Conservation (phyloP, 257 asterid genomes). For the Jasminum sambac region DNA sequence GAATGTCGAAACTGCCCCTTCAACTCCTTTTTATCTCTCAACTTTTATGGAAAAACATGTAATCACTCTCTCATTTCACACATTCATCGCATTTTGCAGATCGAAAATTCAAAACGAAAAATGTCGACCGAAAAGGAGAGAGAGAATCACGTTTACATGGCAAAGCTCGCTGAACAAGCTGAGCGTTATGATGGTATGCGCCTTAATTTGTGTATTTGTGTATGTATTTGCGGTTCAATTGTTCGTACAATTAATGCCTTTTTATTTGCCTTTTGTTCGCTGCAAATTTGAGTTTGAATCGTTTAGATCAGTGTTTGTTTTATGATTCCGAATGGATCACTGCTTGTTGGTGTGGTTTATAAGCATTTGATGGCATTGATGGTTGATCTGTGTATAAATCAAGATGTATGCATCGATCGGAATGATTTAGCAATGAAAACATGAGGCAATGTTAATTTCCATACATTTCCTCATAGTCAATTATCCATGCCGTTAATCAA, state of each 20-base stretch:
- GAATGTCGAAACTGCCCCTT: conserved; percentile 29
- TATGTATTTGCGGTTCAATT: not conserved
- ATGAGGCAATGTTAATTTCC: not conserved
- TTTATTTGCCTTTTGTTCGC: not conserved
- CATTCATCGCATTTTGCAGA: conserved; percentile 26
- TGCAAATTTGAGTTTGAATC: conserved; percentile 22
- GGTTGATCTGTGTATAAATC: not conserved
- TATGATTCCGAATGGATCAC: conserved; percentile 26
- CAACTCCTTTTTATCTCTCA: conserved; percentile 16
- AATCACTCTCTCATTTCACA: conserved; percentile 18
- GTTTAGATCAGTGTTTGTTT: conserved; percentile 6
- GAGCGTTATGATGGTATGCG: conserved; percentile 81
- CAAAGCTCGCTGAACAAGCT: conserved; percentile 88
- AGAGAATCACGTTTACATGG: conserved; percentile 77
- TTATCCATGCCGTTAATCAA: no score
- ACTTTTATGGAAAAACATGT: not conserved
- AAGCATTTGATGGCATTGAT: not conserved
- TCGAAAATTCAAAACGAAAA: conserved; percentile 10
- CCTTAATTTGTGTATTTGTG: not conserved
- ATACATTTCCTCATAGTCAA: no score
- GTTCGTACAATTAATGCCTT: not conserved
- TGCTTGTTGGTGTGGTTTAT: not conserved
- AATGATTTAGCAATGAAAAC: not conserved
- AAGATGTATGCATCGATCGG: not conserved
- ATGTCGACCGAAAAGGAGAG: conserved; percentile 77